A percentile compares a stretch with the other conserved stretches of the same genome.
Conservation (phyloP, 1,139 yeast genomes). For the Pichia sp. region DNA sequence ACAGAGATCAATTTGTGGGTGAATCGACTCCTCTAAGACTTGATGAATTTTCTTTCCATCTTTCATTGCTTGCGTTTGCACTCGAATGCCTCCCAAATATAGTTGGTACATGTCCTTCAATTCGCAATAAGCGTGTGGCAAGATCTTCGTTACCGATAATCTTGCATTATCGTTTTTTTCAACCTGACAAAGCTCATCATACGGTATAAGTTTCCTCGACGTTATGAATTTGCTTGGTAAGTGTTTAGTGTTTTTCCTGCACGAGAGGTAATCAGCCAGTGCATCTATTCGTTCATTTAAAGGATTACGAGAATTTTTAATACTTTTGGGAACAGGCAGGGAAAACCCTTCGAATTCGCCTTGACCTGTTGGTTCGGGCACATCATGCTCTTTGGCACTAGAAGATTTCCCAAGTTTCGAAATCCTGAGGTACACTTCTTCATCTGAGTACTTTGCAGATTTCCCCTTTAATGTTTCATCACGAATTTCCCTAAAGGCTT, state of each 20-base stretch:
- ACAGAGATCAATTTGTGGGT: constrained; percentile 27
- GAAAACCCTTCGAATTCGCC: neutral
- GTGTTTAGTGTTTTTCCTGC: constrained; percentile 23
- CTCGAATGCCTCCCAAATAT: constrained; percentile 23
- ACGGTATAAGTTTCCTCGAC: constrained; percentile 9
- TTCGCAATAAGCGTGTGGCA: constrained; percentile 30
- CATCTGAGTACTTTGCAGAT: neutral
- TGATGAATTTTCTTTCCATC: constrained; percentile 43
- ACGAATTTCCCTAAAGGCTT: neutral
- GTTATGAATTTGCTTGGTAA: constrained; percentile 6
- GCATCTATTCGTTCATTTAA: constrained; percentile 31
- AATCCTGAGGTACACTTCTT: neutral
- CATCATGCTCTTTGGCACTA: neutral
- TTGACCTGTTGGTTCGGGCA: neutral
- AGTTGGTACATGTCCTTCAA: constrained; percentile 24
- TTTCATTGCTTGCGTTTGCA: constrained; percentile 34
- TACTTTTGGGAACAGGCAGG: neutral
- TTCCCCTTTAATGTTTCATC: neutral
- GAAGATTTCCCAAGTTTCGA: neutral
- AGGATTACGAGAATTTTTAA: neutral
- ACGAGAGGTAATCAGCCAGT: constrained; percentile 34
- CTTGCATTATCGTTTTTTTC: constrained; percentile 14
- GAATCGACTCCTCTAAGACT: constrained; percentile 39
- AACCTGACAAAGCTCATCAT: constrained; percentile 10
- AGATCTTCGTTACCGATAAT: constrained; percentile 28